Conservation (phyloP, 192 early-diverging fungal species). For the Backusella sp. region DNA sequence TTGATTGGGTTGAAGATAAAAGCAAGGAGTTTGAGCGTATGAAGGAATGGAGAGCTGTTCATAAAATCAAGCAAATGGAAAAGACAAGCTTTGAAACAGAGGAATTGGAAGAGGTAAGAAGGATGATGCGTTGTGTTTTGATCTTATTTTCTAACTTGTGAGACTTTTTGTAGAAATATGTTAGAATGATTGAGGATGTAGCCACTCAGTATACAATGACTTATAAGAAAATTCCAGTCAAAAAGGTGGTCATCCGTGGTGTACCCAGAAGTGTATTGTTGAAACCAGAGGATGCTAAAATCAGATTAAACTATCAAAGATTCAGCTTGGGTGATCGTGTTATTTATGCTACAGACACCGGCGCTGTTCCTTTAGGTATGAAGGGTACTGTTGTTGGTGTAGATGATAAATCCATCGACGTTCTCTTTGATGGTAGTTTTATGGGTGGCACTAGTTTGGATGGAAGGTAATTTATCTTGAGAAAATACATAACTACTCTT, state of each 20-base stretch:
- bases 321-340: constrained; percentile 91
- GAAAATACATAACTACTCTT: background rate
- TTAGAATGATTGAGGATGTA: constrained; percentile 56
- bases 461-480: constrained; percentile 46
- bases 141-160: background rate
- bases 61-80: constrained; percentile 63
- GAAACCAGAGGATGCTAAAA: constrained; percentile 75
- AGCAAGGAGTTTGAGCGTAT: constrained; percentile 50
- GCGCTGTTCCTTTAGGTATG: constrained; percentile 75
- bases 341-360: constrained; percentile 65
- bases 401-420: constrained; percentile 71
- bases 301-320: constrained; percentile 68
- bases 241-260: constrained; percentile 46
- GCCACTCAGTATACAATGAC: constrained; percentile 47
- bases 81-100: constrained; percentile 59
- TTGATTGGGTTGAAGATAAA: constrained; percentile 35
- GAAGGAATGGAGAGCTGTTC: constrained; percentile 63
- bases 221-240: constrained; percentile 34
- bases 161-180: constrained; percentile 18
- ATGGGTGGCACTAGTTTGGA: constrained; percentile 78
- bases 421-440: constrained; percentile 85
- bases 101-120: constrained; percentile 61
- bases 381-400: constrained; percentile 86
- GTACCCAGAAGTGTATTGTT: constrained; percentile 60
- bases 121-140: background rate